Conservation (phyloP, 805 yeast species). For the Kazachstania taianensis region DNA sequence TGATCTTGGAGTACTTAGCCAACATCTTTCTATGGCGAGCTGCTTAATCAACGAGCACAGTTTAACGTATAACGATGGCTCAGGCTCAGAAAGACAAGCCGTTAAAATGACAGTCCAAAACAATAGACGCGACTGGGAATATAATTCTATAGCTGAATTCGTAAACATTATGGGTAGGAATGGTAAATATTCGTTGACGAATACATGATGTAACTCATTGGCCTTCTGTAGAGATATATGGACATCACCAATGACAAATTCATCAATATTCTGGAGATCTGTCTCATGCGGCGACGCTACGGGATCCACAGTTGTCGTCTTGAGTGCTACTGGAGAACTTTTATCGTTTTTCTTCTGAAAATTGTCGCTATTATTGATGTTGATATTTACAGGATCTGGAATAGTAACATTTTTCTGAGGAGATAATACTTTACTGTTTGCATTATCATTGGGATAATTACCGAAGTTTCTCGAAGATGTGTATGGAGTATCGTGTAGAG, state of each 20-base stretch:
- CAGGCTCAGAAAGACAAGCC: slow-evolving; percentile 79
- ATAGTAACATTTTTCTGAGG: no score
- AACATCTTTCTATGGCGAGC: slow-evolving; percentile 82
- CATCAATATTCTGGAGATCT: slow-evolving; percentile 33
- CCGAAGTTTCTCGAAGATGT: no score
- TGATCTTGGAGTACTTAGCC: slow-evolving; percentile 88
- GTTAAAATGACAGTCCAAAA: slow-evolving; percentile 89
- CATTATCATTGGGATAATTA: no score
- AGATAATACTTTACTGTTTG: no score
- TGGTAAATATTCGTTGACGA: slow-evolving; percentile 59
- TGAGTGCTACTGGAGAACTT: no score
- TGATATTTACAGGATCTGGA: no score
- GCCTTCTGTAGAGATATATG: slow-evolving; percentile 58
- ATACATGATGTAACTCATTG: slow-evolving; percentile 56
- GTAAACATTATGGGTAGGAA: slow-evolving; percentile 72
- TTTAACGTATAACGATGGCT: slow-evolving; percentile 68
- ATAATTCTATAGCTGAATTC: slow-evolving; percentile 60
- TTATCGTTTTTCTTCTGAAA: no score
- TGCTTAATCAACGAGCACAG: slow-evolving; percentile 73
- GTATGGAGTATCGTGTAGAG: no score
- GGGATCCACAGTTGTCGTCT: slow-evolving; percentile 21
- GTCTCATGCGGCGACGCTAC: slow-evolving; percentile 22
- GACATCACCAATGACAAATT: slow-evolving; percentile 71
- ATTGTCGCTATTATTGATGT: no score
- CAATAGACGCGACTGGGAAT: slow-evolving; percentile 70